A percentile compares a stretch with the other conserved stretches of the same genome.
phyloP scores from a whole-genome alignment of 148 eudicot genomes.

The Vaccinium vitisidaea region DNA sequence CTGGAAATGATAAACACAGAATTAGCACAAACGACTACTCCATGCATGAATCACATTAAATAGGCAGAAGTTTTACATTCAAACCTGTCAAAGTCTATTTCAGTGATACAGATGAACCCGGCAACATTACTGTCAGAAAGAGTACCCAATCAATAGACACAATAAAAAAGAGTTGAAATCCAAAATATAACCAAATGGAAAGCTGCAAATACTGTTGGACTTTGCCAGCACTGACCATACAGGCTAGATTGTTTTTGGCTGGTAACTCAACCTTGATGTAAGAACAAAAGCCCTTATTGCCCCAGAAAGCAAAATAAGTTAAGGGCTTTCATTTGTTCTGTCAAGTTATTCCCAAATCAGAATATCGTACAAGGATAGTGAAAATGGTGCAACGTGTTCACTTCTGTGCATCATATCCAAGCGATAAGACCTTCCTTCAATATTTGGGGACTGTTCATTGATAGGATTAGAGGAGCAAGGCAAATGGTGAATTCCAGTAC shows the following conservation, averaged over 20 bases:
- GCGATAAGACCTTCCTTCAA: not conserved
- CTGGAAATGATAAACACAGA: conserved; percentile 33
- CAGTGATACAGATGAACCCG: conserved; percentile 83
- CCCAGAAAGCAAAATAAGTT: not conserved
- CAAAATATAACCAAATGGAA: not conserved
- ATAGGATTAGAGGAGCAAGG: not conserved
- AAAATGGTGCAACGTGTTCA: not conserved
- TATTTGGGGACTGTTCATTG: not conserved
- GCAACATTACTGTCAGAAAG: conserved; percentile 72
- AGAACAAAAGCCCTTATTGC: not conserved
- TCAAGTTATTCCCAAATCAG: not conserved
- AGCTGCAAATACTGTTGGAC: not conserved
- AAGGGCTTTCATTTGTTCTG: not conserved
- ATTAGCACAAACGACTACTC: conserved; percentile 3
- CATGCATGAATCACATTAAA: not conserved
- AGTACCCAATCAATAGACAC: not conserved
- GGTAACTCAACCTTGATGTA: not conserved
- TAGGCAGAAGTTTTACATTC: conserved; percentile 13
- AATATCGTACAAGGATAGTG: not conserved
- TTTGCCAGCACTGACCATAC: not conserved
- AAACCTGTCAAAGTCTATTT: conserved; percentile 75
- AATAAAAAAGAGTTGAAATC: not conserved
- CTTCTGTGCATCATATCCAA: not conserved
- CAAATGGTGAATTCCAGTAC: not conserved
- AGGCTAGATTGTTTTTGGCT: not conserved